A percentile compares a stretch with the other conserved stretches of the same genome.
Evolutionary conservation across 2,329 filamentous ascomycete genomes (phyloP).

Genomic region (Neofusicoccum ribis): DNA sequence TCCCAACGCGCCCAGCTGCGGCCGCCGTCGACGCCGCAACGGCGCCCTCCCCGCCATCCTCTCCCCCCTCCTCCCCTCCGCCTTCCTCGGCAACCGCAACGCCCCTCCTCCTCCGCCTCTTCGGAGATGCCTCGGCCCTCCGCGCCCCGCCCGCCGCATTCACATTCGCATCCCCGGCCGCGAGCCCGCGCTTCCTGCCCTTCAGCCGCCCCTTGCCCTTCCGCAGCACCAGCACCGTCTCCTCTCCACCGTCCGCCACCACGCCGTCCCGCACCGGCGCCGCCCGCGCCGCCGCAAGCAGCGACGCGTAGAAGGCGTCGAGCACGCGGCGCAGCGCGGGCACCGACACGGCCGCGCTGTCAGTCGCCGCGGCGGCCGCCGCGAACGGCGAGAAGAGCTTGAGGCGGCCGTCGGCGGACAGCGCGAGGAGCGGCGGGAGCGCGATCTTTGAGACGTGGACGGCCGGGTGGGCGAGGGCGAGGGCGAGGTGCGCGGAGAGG

Average conservation of each 20-base stretch:
- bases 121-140: slow-evolving; percentile 25
- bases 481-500: slow-evolving; percentile 42
- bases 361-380: not conserved
- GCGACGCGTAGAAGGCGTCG: not conserved
- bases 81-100: not conserved
- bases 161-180: not conserved
- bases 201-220: not conserved
- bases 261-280: not conserved
- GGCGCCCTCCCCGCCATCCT: slow-evolving; percentile 14
- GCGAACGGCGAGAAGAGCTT: slow-evolving; percentile 38
- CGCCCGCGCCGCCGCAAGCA: slow-evolving; percentile 1
- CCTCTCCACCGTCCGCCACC: not conserved
- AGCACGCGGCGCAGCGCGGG: slow-evolving; percentile 8
- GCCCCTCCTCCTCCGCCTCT: slow-evolving; percentile 19
- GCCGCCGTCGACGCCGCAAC: not conserved
- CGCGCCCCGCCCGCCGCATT: not conserved
- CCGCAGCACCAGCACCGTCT: not conserved
- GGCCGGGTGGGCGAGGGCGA: slow-evolving; percentile 41
- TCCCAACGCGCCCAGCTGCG: not conserved
- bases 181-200: not conserved
- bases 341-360: slow-evolving; percentile 16
- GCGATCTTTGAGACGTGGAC: slow-evolving; percentile 44
- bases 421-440: slow-evolving; percentile 32
- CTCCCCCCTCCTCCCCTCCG: not conserved
- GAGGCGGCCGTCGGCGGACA: slow-evolving; percentile 42